Evolutionary conservation across 495 filamentous ascomycete genomes (phyloP).

Genomic region (Neurospora sp.): DNA sequence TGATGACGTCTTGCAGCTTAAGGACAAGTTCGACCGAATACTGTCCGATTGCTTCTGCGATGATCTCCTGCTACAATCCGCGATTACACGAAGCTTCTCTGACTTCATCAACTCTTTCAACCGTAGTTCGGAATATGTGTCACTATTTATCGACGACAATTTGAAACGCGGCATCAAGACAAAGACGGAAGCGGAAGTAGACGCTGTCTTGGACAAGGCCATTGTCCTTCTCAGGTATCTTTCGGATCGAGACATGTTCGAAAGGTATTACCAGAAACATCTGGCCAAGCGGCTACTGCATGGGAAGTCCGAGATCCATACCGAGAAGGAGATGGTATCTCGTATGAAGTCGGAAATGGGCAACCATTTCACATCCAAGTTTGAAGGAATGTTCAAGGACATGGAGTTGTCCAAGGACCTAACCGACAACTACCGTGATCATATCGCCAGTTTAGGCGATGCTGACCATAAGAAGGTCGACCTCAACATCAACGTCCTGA

Average conservation of each 20-base stretch:
- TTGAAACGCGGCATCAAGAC: slow-evolving; percentile 88
- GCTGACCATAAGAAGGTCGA: slow-evolving; percentile 61
- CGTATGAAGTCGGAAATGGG: slow-evolving; percentile 95
- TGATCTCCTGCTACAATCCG: slow-evolving; percentile 70
- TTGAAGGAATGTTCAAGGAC: slow-evolving; percentile 98
- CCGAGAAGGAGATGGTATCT: slow-evolving; percentile 89
- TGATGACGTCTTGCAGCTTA: slow-evolving; percentile 74
- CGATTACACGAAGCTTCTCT: slow-evolving; percentile 72
- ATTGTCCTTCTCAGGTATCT: slow-evolving; percentile 80
- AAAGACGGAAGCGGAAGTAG: slow-evolving; percentile 86
- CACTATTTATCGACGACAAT: slow-evolving; percentile 94
- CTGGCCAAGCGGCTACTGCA: slow-evolving; percentile 76
- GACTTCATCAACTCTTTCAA: slow-evolving; percentile 84
- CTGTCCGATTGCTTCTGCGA: slow-evolving; percentile 57
- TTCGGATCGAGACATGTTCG: slow-evolving; percentile 88
- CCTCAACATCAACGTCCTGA: slow-evolving; percentile 74
- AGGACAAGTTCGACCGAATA: slow-evolving; percentile 80
- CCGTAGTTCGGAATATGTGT: slow-evolving; percentile 82
- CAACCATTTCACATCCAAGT: slow-evolving; percentile 81
- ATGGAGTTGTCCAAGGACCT: slow-evolving; percentile 86
- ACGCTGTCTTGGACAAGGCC: slow-evolving; percentile 78
- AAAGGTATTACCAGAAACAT: slow-evolving; percentile 98
- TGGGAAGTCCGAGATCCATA: slow-evolving; percentile 75
- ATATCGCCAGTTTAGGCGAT: slow-evolving; percentile 55
- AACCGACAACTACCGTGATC: slow-evolving; percentile 59